Evolutionary conservation across 331 rosid species (phyloP).

Genomic region (Malus hybrid): DNA sequence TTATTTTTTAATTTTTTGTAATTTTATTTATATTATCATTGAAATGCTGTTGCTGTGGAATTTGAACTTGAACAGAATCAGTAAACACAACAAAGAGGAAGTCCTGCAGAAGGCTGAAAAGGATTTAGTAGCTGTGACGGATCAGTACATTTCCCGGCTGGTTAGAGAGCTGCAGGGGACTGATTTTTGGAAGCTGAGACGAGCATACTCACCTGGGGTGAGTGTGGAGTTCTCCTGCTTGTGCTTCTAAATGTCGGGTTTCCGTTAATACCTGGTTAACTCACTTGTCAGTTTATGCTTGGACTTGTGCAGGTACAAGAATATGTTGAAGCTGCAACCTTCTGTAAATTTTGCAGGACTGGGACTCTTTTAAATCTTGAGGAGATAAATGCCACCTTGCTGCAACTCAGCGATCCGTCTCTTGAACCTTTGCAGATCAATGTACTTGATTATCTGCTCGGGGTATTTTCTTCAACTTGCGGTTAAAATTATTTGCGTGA

Average conservation of each 20-base stretch:
- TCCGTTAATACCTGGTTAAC: background rate
- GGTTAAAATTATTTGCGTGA: background rate
- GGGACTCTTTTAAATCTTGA: slow-evolving; percentile 83
- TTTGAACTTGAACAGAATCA: slow-evolving; percentile 42
- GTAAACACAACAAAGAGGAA: slow-evolving; percentile 72
- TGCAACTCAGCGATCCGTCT: slow-evolving; percentile 72
- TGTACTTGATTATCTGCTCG: slow-evolving; percentile 78
- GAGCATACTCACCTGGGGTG: slow-evolving; percentile 98
- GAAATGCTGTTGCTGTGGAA: background rate
- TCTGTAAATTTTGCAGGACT: slow-evolving; percentile 75
- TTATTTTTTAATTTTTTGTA: background rate
- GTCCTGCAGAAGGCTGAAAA: slow-evolving; percentile 83
- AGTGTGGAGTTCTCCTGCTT: background rate
- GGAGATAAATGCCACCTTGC: slow-evolving; percentile 60
- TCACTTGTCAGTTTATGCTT: slow-evolving; percentile 8
- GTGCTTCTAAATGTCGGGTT: no score
- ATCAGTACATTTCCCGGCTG: slow-evolving; percentile 48
- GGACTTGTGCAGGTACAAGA: slow-evolving; percentile 69
- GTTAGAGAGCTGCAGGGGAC: slow-evolving; percentile 79
- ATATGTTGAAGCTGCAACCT: slow-evolving; percentile 89
- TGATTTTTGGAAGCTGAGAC: slow-evolving; percentile 97
- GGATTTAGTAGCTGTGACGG: slow-evolving; percentile 67
- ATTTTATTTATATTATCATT: background rate
- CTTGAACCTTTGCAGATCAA: slow-evolving; percentile 81
- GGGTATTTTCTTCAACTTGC: slow-evolving; percentile 43